Conservation (phyloP, 805 yeast species). For the Torulaspora quercuum region DNA sequence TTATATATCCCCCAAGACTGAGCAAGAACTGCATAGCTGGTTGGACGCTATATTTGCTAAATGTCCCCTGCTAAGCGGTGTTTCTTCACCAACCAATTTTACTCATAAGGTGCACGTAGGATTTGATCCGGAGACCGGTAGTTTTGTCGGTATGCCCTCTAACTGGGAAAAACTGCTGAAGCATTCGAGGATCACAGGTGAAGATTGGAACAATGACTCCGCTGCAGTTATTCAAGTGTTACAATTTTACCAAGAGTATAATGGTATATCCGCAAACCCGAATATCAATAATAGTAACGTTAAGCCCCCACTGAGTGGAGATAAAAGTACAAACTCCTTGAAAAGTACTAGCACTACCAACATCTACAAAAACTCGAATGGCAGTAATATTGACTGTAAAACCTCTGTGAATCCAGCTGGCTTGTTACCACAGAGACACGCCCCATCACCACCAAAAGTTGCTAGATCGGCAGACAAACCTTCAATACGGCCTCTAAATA, state of each 20-base stretch:
- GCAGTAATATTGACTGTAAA: conserved; percentile 7
- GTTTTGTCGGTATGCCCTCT: conserved; percentile 87
- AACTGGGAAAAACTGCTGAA: conserved; percentile 86
- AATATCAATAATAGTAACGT: conserved; percentile 8
- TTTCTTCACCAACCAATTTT: conserved; percentile 90
- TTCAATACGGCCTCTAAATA: conserved; percentile 5
- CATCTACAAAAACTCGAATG: conserved; percentile 7
- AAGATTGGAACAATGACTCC: conserved; percentile 90
- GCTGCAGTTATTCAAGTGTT: conserved; percentile 92
- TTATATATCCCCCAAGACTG: conserved; percentile 69
- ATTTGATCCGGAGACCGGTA: conserved; percentile 78
- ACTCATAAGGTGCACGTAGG: conserved; percentile 92
- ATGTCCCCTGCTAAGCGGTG: conserved; percentile 61
- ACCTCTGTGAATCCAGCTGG: conserved; percentile 18
- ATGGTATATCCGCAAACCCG: conserved; percentile 25
- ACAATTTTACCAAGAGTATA: conserved; percentile 62
- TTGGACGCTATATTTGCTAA: conserved; percentile 79
- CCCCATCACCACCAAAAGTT: conserved; percentile 29
- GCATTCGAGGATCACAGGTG: conserved; percentile 85
- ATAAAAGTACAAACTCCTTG: conserved; percentile 7
- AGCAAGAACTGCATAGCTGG: conserved; percentile 84
- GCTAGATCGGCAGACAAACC: conserved; percentile 9
- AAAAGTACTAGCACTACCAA: conserved; percentile 11
- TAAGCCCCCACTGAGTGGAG: conserved; percentile 3
- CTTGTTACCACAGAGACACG: conserved; percentile 28